phyloP scores from a whole-genome alignment of 2,329 filamentous ascomycete genomes.

The Xylaria sp. region DNA sequence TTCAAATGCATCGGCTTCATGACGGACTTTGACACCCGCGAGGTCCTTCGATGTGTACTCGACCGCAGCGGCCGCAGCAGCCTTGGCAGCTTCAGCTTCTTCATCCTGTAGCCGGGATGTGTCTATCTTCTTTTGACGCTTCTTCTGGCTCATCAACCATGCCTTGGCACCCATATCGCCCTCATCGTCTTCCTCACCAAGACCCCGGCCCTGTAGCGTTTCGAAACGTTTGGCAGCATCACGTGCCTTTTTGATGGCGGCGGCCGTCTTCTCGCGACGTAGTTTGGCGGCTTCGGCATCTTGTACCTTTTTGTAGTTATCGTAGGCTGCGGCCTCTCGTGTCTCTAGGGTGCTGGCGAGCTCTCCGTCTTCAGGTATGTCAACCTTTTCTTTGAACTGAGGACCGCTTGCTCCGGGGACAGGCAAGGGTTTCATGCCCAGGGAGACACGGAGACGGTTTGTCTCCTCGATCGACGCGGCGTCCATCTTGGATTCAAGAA shows the following conservation, averaged over 20 bases:
- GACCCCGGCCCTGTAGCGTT: conserved; percentile 72
- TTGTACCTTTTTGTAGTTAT: conserved; percentile 62
- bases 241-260: conserved; percentile 78
- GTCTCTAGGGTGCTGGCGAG: conserved; percentile 78
- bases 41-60: conserved; percentile 82
- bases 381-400: conserved; percentile 36
- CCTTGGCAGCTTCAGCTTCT: conserved; percentile 73
- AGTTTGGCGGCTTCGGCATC: conserved; percentile 72
- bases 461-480: conserved; percentile 82
- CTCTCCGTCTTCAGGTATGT: conserved; percentile 46
- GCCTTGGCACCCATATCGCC: conserved; percentile 70
- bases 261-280: conserved; percentile 73
- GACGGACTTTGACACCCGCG: conserved; percentile 84
- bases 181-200: conserved; percentile 68
- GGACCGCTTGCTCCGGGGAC: conserved; percentile 60
- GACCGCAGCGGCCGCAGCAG: conserved; percentile 53
- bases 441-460: conserved; percentile 81
- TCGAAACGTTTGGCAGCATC: conserved; percentile 74
- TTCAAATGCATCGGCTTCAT: conserved; percentile 76
- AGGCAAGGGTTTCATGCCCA: conserved; percentile 85
- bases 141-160: conserved; percentile 88
- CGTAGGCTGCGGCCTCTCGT: conserved; percentile 64
- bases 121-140: conserved; percentile 85
- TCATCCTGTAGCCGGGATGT: conserved; percentile 66
- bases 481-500: conserved; percentile 43